Conservation (phyloP, 2,329 filamentous ascomycete genomes). For the Hortaea werneckii region DNA sequence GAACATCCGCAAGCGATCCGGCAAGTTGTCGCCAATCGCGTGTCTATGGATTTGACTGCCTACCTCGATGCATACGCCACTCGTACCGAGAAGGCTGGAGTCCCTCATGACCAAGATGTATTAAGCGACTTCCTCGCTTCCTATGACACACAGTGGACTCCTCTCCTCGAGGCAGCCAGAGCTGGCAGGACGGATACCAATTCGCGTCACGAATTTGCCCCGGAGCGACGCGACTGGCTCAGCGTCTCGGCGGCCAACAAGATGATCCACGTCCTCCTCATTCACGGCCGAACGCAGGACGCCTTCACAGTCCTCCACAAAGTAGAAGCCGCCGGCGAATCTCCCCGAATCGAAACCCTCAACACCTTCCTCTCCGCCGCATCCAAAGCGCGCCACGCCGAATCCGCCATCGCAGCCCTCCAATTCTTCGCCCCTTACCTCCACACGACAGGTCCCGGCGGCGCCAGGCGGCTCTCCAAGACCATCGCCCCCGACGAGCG, state of each 20-base stretch:
- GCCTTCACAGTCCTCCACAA: constrained; percentile 12
- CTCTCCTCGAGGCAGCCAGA: neutral
- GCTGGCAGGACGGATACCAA: neutral
- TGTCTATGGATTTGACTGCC: constrained; percentile 7
- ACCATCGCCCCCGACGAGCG: constrained; percentile 2
- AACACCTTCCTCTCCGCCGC: constrained; percentile 18
- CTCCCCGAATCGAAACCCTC: constrained; percentile 10
- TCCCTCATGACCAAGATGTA: neutral
- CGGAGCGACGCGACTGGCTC: constrained; percentile 13
- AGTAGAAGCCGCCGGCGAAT: constrained; percentile 7
- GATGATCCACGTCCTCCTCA: constrained; percentile 15
- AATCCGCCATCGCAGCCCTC: constrained; percentile 10
- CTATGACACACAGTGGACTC: constrained; percentile 1
- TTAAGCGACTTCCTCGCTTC: too few relatives aligned
- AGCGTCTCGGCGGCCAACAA: constrained; percentile 10
- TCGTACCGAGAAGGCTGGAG: neutral
- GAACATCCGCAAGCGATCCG: constrained; percentile 5
- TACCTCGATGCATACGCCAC: constrained; percentile 5
- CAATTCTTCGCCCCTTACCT: constrained; percentile 5
- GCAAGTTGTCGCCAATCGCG: constrained; percentile 4
- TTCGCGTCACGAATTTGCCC: neutral
- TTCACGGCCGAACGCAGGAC: constrained; percentile 11
- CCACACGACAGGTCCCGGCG: neutral
- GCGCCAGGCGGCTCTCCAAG: neutral
- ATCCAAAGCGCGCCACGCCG: constrained; percentile 6